phyloP scores from a whole-genome alignment of 2,329 filamentous ascomycete genomes.

The Colletotrichum theobromicola region DNA sequence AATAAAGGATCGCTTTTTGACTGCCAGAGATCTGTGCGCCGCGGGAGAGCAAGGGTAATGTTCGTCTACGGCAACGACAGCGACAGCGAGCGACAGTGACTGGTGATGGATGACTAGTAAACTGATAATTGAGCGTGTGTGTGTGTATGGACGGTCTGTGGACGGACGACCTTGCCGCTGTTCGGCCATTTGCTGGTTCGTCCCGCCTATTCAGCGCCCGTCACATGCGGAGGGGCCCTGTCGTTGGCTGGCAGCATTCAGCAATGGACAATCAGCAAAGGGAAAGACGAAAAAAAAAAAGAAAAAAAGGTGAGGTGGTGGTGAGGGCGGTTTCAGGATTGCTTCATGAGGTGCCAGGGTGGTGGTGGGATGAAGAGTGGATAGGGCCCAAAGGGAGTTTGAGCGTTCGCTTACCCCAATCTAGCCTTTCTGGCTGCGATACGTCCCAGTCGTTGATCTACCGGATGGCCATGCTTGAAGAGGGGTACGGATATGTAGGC shows the following conservation, averaged over 20 bases:
- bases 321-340: constrained; percentile 43
- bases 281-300: neutral
- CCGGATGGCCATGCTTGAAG: neutral
- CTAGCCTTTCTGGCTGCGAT: neutral
- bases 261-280: neutral
- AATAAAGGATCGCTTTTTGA: neutral
- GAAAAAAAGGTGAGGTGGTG: neutral
- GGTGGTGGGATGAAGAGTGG: constrained; percentile 12
- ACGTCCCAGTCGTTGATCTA: neutral
- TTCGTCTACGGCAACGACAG: neutral
- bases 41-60: neutral
- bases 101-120: neutral
- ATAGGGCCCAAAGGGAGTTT: neutral
- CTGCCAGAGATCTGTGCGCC: neutral
- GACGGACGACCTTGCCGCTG: neutral
- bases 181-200: constrained; percentile 13
- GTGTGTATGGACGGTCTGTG: neutral
- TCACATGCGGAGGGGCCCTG: neutral
- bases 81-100: neutral
- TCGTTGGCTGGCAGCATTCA: neutral
- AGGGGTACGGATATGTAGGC: neutral
- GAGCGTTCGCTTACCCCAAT: neutral
- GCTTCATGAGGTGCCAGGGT: constrained; percentile 39
- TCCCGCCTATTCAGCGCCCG: constrained; percentile 4
- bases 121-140: neutral